Evolutionary conservation across 176 grass and related monocot genomes (phyloP), one percentile per base, ranked within the genome.

Genomic region (Musa schizocarpa): DNA sequence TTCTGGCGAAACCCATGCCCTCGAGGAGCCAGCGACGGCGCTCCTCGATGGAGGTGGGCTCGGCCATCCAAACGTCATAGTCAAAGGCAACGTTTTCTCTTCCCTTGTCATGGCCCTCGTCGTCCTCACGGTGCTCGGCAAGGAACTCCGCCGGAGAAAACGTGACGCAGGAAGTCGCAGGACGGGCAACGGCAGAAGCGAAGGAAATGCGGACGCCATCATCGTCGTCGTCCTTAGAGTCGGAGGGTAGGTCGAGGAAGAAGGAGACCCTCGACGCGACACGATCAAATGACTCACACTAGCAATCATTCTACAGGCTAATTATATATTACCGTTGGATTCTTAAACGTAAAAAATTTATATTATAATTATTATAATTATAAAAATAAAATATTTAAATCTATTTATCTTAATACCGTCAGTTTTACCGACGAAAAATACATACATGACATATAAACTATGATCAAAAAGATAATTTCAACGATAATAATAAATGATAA

Each of bases 51-150:
- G 90, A 89, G 72, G 87, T 87, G 54, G 88, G 84, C 55, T 98
- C 86, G 49, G 81, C 85, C 94, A 89, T 98, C 94, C 94, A 98
- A 74, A 91, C 62, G 71, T 82, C 85, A 69, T 89, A 93, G 43
- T 81, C 92, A 1, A 58, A 87, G 6, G 54, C 9, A n/a, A 9
- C 23, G 13, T 22, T 21, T 13, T 1, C 34, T 43, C 34, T 5
- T 6, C 34, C 34, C 34, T 43, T 43, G 34, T 6, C 51, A 5
- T 34, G 29, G 11, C 77, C 77, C 17, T 67, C 71, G 2, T 85
- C 86, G 0, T 82, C 79, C 0, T 85, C 86, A 0, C 79, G 52
- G 52, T 17, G n/a, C 7, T 74, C 72, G 21, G 8, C 12, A 53
- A 74, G 52, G 21, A 25, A 80, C 1, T 89, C 83, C 49, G 79